These are phyloP conservation scores for Osmanthus fragrans DNA, from an alignment of 257 asterid genomes.

Conservation along the genomic window DNA sequence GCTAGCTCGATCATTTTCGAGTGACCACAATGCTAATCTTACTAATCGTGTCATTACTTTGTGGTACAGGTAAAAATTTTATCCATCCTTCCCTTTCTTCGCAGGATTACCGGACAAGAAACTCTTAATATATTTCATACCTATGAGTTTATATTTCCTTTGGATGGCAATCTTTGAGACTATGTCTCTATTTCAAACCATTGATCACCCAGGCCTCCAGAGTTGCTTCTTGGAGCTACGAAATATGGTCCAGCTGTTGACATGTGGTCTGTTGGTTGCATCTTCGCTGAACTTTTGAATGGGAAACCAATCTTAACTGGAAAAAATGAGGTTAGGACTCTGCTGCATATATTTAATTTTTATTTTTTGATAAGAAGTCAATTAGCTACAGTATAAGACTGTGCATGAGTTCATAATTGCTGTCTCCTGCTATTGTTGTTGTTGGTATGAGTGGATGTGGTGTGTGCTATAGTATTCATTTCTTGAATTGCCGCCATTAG, in stretches of 20 bases:
- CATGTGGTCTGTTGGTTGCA: constrained; percentile 99
- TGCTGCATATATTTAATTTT: constrained; percentile 12
- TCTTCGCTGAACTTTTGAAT: constrained; percentile 87
- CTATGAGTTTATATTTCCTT: constrained; percentile 1
- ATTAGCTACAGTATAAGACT: background rate
- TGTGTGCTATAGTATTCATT: background rate
- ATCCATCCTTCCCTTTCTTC: background rate
- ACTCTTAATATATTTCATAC: background rate
- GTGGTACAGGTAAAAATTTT: constrained; percentile 81
- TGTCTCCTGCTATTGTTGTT: background rate
- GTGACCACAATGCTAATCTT: constrained; percentile 76
- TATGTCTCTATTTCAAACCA: constrained; percentile 17
- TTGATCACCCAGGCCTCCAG: constrained; percentile 76
- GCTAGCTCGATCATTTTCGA: constrained; percentile 83
- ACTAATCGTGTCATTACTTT: constrained; percentile 93
- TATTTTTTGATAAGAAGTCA: background rate
- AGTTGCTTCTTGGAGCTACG: constrained; percentile 94
- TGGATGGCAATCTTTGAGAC: constrained; percentile 14
- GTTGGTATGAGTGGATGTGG: background rate
- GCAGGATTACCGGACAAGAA: background rate
- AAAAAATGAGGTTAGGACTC: constrained; percentile 69
- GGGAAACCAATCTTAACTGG: constrained; percentile 91
- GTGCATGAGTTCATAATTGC: background rate
- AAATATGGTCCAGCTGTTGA: constrained; percentile 97
- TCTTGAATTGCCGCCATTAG: background rate